Conservation (phyloP, 331 rosid genomes). For the Ulmus americana region DNA sequence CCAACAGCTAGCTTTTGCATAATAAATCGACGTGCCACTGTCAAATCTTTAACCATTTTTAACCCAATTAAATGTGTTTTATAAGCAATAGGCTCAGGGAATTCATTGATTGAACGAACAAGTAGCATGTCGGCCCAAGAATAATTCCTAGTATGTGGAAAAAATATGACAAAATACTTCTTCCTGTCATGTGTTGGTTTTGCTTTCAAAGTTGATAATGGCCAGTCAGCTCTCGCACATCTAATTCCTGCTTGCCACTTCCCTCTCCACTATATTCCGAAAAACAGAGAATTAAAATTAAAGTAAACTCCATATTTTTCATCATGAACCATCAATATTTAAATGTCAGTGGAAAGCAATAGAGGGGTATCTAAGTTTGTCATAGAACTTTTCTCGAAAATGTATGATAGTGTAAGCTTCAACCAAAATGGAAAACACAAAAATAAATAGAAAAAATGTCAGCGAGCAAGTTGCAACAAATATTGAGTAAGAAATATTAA, state of each 20-base stretch:
- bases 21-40: slow-evolving; percentile 67
- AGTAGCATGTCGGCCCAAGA: slow-evolving; percentile 92
- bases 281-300: slow-evolving; percentile 19
- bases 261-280: slow-evolving; percentile 83
- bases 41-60: slow-evolving; percentile 69
- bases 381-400: neutral
- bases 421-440: neutral
- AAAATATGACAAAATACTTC: slow-evolving; percentile 81
- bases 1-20: slow-evolving; percentile 85
- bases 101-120: slow-evolving; percentile 68
- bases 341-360: neutral
- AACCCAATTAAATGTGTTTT: slow-evolving; percentile 67
- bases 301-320: slow-evolving; percentile 8
- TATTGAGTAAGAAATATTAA: neutral
- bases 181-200: slow-evolving; percentile 95
- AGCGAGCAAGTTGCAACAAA: slow-evolving; percentile 4
- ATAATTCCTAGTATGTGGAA: slow-evolving; percentile 83
- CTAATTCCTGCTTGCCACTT: slow-evolving; percentile 97
- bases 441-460: slow-evolving; percentile 2
- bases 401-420: neutral
- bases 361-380: slow-evolving; percentile 5
- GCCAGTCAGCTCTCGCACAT: slow-evolving; percentile 96
- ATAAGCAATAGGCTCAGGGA: slow-evolving; percentile 81
- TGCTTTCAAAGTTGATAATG: slow-evolving; percentile 84
- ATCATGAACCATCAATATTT: slow-evolving; percentile 1